Evolutionary conservation across 495 filamentous ascomycete genomes (phyloP).

Genomic region (Clohesyomyces aquaticus): DNA sequence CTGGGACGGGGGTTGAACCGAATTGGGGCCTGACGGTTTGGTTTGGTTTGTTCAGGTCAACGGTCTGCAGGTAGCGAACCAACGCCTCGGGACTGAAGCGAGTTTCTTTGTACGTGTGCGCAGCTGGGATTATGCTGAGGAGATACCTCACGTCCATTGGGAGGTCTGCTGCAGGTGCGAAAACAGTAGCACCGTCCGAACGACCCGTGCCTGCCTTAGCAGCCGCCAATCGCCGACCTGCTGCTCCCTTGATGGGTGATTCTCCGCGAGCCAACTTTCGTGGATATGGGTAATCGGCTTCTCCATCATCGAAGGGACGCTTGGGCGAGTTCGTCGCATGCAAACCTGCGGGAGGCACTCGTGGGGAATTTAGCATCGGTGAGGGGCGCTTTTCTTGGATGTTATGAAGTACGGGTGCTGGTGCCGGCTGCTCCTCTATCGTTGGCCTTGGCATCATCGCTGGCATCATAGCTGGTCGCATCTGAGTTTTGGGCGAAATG

Average conservation of each 20-base stretch:
- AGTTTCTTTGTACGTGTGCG: slow-evolving; percentile 68
- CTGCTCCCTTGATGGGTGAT: slow-evolving; percentile 84
- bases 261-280: slow-evolving; percentile 81
- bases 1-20: not conserved
- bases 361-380: slow-evolving; percentile 48
- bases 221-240: slow-evolving; percentile 79
- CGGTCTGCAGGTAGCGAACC: slow-evolving; percentile 71
- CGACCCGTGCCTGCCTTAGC: slow-evolving; percentile 57
- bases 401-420: slow-evolving; percentile 7
- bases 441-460: slow-evolving; percentile 53
- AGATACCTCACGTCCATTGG: slow-evolving; percentile 83
- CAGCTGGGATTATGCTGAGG: slow-evolving; percentile 77
- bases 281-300: slow-evolving; percentile 66
- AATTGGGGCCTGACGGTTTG: slow-evolving; percentile 3
- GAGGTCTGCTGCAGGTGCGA: slow-evolving; percentile 49
- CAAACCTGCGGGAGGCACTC: slow-evolving; percentile 57
- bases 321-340: slow-evolving; percentile 71
- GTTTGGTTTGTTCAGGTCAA: slow-evolving; percentile 40
- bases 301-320: slow-evolving; percentile 71
- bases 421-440: slow-evolving; percentile 48
- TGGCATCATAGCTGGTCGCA: slow-evolving; percentile 62
- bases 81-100: slow-evolving; percentile 71
- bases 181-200: slow-evolving; percentile 10
- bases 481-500: slow-evolving; percentile 76
- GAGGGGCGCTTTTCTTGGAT: slow-evolving; percentile 13